Evolutionary conservation across 371 early-diverging fungal genomes (phyloP).

Genomic region (Neoconidiobolus thromboides): DNA sequence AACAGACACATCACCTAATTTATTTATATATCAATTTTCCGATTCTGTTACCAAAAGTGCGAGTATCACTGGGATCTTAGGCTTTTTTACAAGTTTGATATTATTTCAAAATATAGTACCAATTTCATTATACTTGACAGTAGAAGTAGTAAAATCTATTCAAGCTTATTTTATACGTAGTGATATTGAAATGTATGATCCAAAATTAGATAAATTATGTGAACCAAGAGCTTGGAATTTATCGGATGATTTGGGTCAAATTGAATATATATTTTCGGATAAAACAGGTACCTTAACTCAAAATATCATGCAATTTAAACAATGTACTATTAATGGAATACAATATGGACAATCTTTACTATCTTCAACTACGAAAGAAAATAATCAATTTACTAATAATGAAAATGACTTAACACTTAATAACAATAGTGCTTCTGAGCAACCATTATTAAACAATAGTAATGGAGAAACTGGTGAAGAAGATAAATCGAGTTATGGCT

Average conservation of each 20-base stretch:
- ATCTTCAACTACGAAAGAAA: no score
- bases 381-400: no score
- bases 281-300: constrained; percentile 94
- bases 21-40: neutral
- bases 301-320: constrained; percentile 88
- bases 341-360: constrained; percentile 36
- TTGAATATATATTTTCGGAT: constrained; percentile 70
- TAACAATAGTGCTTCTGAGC: no score
- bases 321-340: constrained; percentile 61
- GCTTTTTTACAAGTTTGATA: constrained; percentile 58
- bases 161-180: constrained; percentile 59
- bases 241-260: constrained; percentile 84
- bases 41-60: neutral
- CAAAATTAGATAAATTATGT: constrained; percentile 58
- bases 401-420: no score
- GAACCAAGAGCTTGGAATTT: constrained; percentile 66
- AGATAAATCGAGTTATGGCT: neutral
- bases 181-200: constrained; percentile 39
- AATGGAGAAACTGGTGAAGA: neutral
- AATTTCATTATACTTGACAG: constrained; percentile 86
- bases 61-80: constrained; percentile 8
- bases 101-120: constrained; percentile 93
- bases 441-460: no score
- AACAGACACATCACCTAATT: neutral
- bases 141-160: constrained; percentile 71